These are phyloP conservation scores for Fraxinus floribunda DNA, from an alignment of 305 asterid genomes.

Conservation along the genomic window DNA sequence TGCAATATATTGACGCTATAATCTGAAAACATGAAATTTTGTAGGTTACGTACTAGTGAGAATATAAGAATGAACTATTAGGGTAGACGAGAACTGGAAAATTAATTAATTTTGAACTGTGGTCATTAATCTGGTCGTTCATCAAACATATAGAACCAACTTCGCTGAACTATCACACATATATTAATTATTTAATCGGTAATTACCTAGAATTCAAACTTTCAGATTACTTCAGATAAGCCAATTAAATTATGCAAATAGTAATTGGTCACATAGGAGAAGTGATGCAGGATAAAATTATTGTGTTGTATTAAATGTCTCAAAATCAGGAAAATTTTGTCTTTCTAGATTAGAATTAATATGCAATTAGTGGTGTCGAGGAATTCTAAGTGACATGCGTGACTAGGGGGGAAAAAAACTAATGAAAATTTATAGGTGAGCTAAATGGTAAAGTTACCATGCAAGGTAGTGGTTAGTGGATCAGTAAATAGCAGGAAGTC, in stretches of 20 bases:
- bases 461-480: neutral
- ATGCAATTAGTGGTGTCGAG: neutral
- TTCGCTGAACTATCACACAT: neutral
- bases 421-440: neutral
- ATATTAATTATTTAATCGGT: neutral
- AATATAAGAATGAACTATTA: neutral
- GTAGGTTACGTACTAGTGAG: neutral
- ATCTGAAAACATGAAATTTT: neutral
- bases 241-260: conserved; percentile 2
- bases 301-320: neutral
- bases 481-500: neutral
- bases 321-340: neutral
- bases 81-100: neutral
- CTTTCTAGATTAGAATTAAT: neutral
- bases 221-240: neutral
- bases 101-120: neutral
- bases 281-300: neutral
- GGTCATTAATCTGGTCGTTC: neutral
- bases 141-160: neutral
- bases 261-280: neutral
- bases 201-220: neutral
- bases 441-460: neutral
- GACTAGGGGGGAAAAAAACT: neutral
- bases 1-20: neutral
- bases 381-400: neutral